Percentiles rank a stretch among this genome's conserved stretches.
Evolutionary conservation across 768 basidiomycete species (phyloP).

Genomic region (Crassisporium funariophilum): DNA sequence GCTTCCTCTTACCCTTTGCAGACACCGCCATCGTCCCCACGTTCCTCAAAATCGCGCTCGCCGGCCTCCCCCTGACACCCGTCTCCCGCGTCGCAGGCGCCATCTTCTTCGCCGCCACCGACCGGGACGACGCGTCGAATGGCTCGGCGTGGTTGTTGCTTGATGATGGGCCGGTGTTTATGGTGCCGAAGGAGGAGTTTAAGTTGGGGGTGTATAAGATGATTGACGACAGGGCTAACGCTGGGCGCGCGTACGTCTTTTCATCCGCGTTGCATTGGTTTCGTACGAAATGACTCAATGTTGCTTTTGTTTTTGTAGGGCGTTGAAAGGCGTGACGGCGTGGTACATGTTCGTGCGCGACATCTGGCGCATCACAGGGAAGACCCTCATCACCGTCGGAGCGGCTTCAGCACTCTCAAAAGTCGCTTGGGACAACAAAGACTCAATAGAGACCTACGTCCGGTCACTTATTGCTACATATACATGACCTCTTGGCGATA

Average conservation of each 20-base stretch:
- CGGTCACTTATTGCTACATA: slow-evolving; percentile 4
- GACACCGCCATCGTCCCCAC: slow-evolving; percentile 50
- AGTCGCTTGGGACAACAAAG: slow-evolving; percentile 31
- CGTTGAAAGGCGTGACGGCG: slow-evolving; percentile 25
- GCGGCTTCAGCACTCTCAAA: slow-evolving; percentile 24
- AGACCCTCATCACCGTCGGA: slow-evolving; percentile 23
- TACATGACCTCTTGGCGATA: no score
- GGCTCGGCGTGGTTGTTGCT: slow-evolving; percentile 50
- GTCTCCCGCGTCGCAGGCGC: slow-evolving; percentile 51
- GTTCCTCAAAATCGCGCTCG: slow-evolving; percentile 41
- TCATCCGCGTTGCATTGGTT: not conserved
- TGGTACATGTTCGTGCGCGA: slow-evolving; percentile 32
- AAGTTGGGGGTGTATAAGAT: slow-evolving; percentile 54
- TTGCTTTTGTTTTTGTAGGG: slow-evolving; percentile 13
- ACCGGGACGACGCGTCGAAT: slow-evolving; percentile 44
- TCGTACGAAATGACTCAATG: not conserved
- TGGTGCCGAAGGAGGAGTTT: slow-evolving; percentile 48
- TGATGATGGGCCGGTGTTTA: slow-evolving; percentile 53
- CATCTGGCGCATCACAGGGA: slow-evolving; percentile 30
- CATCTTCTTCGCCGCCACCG: slow-evolving; percentile 53
- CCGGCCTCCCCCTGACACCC: slow-evolving; percentile 51
- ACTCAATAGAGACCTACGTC: slow-evolving; percentile 17
- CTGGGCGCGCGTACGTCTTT: slow-evolving; percentile 25
- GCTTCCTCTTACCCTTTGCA: slow-evolving; percentile 16
- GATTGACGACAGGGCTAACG: slow-evolving; percentile 46